A percentile compares a stretch with the other conserved stretches of the same genome.
These are phyloP conservation scores for Glarea lozoyensis DNA, from an alignment of 495 filamentous ascomycete genomes.

Conservation along the genomic window DNA sequence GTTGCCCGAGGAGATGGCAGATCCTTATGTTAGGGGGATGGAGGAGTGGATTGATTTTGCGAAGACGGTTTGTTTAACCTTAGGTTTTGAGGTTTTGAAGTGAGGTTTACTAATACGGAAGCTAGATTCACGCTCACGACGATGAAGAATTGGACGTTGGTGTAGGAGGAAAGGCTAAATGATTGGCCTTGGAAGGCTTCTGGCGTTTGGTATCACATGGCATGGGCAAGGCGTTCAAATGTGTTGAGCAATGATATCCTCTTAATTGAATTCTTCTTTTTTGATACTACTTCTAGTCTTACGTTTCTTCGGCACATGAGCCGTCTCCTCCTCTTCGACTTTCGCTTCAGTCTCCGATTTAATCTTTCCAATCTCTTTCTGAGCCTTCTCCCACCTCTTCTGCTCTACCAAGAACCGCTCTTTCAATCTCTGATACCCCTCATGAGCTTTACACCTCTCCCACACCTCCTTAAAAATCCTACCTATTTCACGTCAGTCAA, in stretches of 20 bases:
- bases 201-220: constrained; percentile 1
- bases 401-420: constrained; percentile 11
- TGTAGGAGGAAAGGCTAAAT: background rate
- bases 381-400: constrained; percentile 9
- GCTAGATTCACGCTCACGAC: constrained; percentile 13
- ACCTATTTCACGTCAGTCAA: no score
- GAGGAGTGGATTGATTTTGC: constrained; percentile 83
- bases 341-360: no score
- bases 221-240: no score
- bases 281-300: no score
- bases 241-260: no score
- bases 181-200: background rate
- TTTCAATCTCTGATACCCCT: constrained; percentile 26
- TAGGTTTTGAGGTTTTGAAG: background rate
- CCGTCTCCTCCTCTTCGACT: no score
- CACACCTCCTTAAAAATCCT: constrained; percentile 24
- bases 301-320: no score
- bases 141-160: background rate
- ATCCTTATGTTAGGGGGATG: constrained; percentile 53
- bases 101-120: constrained; percentile 1
- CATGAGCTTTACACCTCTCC: constrained; percentile 30
- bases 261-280: no score
- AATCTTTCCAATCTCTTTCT: no score
- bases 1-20: constrained; percentile 33
- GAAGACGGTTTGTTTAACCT: constrained; percentile 27